phyloP scores from a whole-genome alignment of 305 asterid genomes.

The Fraxinus sp. region DNA sequence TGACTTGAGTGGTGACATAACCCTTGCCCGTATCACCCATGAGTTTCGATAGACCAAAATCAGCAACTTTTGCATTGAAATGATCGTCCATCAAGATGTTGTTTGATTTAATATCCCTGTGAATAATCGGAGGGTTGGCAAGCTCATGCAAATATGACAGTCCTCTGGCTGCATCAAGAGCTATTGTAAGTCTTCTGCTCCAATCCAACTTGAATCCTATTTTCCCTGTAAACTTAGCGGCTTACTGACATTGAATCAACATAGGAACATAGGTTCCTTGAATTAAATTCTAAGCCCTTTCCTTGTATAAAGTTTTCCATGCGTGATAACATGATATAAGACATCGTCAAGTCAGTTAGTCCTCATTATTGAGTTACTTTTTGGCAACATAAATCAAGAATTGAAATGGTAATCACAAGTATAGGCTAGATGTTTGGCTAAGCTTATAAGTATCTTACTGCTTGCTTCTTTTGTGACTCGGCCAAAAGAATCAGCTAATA shows the following conservation, averaged over 20 bases:
- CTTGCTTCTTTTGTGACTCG: background rate
- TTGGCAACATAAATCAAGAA: background rate
- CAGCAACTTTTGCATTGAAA: conserved; percentile 79
- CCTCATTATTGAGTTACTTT: background rate
- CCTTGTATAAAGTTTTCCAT: background rate
- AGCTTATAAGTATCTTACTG: background rate
- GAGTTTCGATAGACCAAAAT: conserved; percentile 83
- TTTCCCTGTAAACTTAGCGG: conserved; percentile 42
- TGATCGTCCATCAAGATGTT: conserved; percentile 68
- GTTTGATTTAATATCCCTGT: conserved; percentile 78
- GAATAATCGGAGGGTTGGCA: conserved; percentile 87
- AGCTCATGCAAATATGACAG: conserved; percentile 79
- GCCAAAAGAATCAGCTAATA: background rate
- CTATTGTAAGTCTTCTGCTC: conserved; percentile 60
- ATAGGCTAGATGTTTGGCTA: background rate
- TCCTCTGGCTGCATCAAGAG: conserved; percentile 83
- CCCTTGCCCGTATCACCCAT: conserved; percentile 71
- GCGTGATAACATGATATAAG: background rate
- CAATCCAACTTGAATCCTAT: conserved; percentile 59
- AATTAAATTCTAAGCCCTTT: background rate
- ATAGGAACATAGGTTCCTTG: background rate
- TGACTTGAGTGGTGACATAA: conserved; percentile 82
- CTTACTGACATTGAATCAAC: background rate
- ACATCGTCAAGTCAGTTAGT: background rate
- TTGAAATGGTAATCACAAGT: background rate